These are phyloP conservation scores for Bryoglossum gracile DNA, from an alignment of 495 filamentous ascomycete genomes.

Conservation along the genomic window DNA sequence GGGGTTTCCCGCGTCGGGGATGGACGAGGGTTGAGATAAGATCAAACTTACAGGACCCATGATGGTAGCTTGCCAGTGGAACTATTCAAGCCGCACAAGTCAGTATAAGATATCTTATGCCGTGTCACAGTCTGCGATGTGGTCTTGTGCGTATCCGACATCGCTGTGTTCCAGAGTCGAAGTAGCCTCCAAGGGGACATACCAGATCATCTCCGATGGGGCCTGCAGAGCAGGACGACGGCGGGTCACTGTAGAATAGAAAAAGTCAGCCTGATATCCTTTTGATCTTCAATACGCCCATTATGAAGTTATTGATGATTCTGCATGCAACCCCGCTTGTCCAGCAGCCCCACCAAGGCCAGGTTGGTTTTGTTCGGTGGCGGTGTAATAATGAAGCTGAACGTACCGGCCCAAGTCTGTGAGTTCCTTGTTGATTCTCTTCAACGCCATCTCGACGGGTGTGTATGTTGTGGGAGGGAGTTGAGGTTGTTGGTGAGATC, in stretches of 20 bases:
- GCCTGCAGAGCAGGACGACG: slow-evolving; percentile 96
- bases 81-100: slow-evolving; percentile 46
- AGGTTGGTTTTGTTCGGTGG: slow-evolving; percentile 7
- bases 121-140: slow-evolving; percentile 4
- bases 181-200: slow-evolving; percentile 36
- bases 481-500: slow-evolving; percentile 6
- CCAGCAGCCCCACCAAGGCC: slow-evolving; percentile 21
- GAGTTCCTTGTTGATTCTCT: slow-evolving; percentile 99
- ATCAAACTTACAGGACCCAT: slow-evolving; percentile 88
- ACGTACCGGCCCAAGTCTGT: slow-evolving; percentile 96
- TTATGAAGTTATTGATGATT: slow-evolving; percentile 21
- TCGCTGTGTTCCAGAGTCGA: slow-evolving; percentile 2
- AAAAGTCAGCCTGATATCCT: slow-evolving; percentile 32
- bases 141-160: slow-evolving; percentile 15
- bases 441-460: slow-evolving; percentile 77
- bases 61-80: slow-evolving; percentile 99
- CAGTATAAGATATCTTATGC: slow-evolving; percentile 13
- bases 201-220: slow-evolving; percentile 97
- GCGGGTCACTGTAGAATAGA: slow-evolving; percentile 68
- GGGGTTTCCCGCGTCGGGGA: slow-evolving; percentile 9
- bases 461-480: slow-evolving; percentile 23
- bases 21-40: slow-evolving; percentile 18
- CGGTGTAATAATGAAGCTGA: slow-evolving; percentile 11
- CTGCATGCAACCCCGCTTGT: slow-evolving; percentile 23
- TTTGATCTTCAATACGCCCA: background rate